phyloP scores from a whole-genome alignment of 495 filamentous ascomycete species.

The Hypoxylon lienhwacheense region DNA sequence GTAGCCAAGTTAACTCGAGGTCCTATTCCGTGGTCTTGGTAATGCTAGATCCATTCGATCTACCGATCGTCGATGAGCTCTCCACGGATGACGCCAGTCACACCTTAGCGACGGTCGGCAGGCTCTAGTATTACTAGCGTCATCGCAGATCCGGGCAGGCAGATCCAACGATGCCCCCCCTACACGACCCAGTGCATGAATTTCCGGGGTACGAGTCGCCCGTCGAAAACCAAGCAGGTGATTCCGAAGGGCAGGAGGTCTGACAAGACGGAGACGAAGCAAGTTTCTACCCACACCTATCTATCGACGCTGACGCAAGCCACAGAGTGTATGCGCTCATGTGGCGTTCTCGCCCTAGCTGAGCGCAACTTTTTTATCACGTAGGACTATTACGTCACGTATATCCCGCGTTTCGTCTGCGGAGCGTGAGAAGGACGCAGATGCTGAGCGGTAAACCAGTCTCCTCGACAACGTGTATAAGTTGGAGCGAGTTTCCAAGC shows the following conservation, averaged over 20 bases:
- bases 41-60: constrained; percentile 5
- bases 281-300: constrained; percentile 39
- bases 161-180: constrained; percentile 17
- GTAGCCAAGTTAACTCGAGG: no score
- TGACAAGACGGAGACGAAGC: constrained; percentile 17
- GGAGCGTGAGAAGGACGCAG: not conserved
- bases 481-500: not conserved
- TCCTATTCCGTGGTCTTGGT: no score
- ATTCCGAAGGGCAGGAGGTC: constrained; percentile 13
- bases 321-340: constrained; percentile 29
- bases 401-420: constrained; percentile 15
- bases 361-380: constrained; percentile 2
- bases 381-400: constrained; percentile 31
- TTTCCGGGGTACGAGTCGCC: constrained; percentile 13
- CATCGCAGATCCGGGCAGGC: constrained; percentile 20
- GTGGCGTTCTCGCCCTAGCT: constrained; percentile 21
- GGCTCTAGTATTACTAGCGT: constrained; percentile 11
- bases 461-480: not conserved
- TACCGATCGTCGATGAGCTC: constrained; percentile 15
- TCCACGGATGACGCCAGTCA: constrained; percentile 26
- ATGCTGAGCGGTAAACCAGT: no score
- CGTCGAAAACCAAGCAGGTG: constrained; percentile 6
- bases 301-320: constrained; percentile 22
- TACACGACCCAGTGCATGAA: constrained; percentile 16
- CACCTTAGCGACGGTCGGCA: not conserved